Evolutionary conservation across 305 asterid species (phyloP).

Genomic region (Fraxinus angustifolia): DNA sequence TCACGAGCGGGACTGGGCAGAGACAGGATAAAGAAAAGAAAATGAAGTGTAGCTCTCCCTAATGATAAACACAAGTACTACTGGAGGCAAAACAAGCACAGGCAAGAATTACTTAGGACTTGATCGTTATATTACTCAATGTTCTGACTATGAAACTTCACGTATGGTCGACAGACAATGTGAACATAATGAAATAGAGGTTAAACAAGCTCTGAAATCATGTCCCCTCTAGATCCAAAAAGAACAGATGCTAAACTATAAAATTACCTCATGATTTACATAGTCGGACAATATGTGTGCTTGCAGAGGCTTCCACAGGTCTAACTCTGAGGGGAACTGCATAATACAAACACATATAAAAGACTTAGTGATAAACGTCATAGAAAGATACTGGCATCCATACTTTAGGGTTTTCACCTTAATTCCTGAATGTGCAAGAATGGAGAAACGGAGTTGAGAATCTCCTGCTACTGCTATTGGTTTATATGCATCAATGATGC

Average conservation of each 20-base stretch:
- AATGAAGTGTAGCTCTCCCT: neutral
- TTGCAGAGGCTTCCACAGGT: slow-evolving; percentile 82
- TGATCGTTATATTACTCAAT: neutral
- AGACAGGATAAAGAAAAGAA: neutral
- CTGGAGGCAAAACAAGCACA: neutral
- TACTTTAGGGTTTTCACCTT: slow-evolving; percentile 54
- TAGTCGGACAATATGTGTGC: slow-evolving; percentile 76
- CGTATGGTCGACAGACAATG: neutral
- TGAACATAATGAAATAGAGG: slow-evolving; percentile 19
- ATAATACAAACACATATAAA: slow-evolving; percentile 32
- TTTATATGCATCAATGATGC: slow-evolving; percentile 86
- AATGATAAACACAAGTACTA: slow-evolving; percentile 18
- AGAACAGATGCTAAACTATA: slow-evolving; percentile 8
- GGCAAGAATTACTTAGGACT: slow-evolving; percentile 3
- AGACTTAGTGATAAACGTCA: slow-evolving; percentile 26
- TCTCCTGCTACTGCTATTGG: slow-evolving; percentile 79
- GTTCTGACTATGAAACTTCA: slow-evolving; percentile 15
- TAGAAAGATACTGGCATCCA: slow-evolving; percentile 25
- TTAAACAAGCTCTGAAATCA: slow-evolving; percentile 11
- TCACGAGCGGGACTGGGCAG: neutral
- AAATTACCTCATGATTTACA: slow-evolving; percentile 78
- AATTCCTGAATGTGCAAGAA: slow-evolving; percentile 81
- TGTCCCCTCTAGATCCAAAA: slow-evolving; percentile 20
- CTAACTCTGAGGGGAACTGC: slow-evolving; percentile 89
- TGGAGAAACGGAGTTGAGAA: slow-evolving; percentile 73